Conservation (phyloP, 1,284 basidiomycete species). For the Cutaneotrichosporon sp. region DNA sequence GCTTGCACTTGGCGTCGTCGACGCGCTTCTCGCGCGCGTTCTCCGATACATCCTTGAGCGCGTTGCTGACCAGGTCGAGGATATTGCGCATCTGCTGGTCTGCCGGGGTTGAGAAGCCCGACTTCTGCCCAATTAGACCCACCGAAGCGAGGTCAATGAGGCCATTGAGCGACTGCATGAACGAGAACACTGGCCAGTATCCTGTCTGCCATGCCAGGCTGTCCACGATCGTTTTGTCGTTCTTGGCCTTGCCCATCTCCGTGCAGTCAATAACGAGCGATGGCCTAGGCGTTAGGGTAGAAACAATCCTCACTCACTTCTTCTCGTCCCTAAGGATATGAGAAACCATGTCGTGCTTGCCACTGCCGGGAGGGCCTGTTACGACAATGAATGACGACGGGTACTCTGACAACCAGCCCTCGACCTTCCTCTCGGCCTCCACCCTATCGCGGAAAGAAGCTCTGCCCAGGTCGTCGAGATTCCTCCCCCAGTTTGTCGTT, state of each 20-base stretch:
- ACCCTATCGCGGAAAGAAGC: constrained; percentile 71
- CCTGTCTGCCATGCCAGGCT: constrained; percentile 69
- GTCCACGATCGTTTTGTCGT: constrained; percentile 66
- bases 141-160: constrained; percentile 89
- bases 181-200: constrained; percentile 86
- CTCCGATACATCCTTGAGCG: constrained; percentile 60
- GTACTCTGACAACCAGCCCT: constrained; percentile 36
- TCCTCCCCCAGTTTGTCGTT: not conserved
- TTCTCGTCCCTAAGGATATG: constrained; percentile 58
- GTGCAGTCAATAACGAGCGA: constrained; percentile 74
- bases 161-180: constrained; percentile 76
- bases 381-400: constrained; percentile 59
- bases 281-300: constrained; percentile 53
- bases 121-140: constrained; percentile 93
- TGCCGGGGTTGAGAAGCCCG: constrained; percentile 78
- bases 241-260: constrained; percentile 64
- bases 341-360: constrained; percentile 70
- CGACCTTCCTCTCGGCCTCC: constrained; percentile 66
- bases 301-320: constrained; percentile 52
- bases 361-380: constrained; percentile 86
- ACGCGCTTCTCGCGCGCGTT: constrained; percentile 49
- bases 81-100: constrained; percentile 80
- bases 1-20: constrained; percentile 28
- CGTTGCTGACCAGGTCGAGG: constrained; percentile 70
- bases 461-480: constrained; percentile 15